These are phyloP conservation scores for Solanum hybrid DNA, from an alignment of 305 asterid species.

Conservation along the genomic window DNA sequence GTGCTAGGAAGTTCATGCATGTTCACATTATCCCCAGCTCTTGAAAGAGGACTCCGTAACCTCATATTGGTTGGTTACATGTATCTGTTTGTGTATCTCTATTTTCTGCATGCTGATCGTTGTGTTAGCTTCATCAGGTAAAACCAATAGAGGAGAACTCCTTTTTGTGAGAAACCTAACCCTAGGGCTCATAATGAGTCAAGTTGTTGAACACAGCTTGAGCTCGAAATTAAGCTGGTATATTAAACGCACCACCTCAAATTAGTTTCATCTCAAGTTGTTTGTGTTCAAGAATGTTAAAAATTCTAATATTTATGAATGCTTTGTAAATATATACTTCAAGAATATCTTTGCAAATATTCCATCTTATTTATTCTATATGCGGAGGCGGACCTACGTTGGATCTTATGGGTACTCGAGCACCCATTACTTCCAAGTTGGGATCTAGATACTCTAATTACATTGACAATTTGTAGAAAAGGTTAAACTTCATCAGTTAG, in stretches of 20 bases:
- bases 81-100: neutral
- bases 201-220: neutral
- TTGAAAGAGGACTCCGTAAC: neutral
- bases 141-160: neutral
- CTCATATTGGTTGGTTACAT: neutral
- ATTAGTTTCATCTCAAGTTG: neutral
- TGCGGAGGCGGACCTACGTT: neutral
- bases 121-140: neutral
- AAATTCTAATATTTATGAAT: neutral
- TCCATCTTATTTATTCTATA: neutral
- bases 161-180: neutral
- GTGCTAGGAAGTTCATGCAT: neutral
- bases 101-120: neutral
- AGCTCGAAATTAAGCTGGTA: neutral
- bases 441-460: neutral
- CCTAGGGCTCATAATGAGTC: neutral
- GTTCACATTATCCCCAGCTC: neutral
- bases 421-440: neutral
- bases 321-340: neutral
- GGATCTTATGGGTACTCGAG: neutral
- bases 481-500: neutral
- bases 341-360: neutral
- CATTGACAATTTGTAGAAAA: neutral
- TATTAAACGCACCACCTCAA: neutral
- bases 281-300: neutral